Evolutionary conservation across 78 protist genomes (phyloP).

Genomic region (Chrysochromulina parva): DNA sequence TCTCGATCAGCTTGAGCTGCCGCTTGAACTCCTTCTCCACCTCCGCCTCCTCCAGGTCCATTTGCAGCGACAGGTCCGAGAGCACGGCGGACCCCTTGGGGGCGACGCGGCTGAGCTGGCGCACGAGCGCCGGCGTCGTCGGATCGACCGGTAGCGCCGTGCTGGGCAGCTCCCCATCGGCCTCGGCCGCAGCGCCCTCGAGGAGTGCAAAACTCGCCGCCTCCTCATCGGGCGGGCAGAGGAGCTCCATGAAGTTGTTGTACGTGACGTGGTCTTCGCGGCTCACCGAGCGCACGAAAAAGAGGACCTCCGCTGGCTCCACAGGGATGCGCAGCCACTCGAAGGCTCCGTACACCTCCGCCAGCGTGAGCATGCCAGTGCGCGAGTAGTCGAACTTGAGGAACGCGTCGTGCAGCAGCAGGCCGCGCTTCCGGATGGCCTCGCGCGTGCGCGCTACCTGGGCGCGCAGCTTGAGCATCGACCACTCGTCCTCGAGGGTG

Average conservation of each 20-base stretch:
- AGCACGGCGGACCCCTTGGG: neutral
- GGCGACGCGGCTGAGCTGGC: neutral
- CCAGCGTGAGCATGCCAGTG: neutral
- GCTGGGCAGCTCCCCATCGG: neutral
- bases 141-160: neutral
- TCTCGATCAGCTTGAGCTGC: neutral
- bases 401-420: constrained; percentile 42
- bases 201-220: neutral
- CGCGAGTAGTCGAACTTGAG: neutral
- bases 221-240: neutral
- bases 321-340: constrained; percentile 11
- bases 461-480: constrained; percentile 33
- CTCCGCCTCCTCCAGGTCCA: neutral
- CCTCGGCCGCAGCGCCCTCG: neutral
- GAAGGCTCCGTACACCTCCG: constrained; percentile 31
- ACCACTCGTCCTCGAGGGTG: constrained; percentile 29
- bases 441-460: constrained; percentile 30
- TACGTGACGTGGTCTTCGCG: neutral
- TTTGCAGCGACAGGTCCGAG: neutral
- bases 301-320: neutral
- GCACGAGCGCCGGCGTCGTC: neutral
- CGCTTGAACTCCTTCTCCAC: neutral
- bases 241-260: neutral
- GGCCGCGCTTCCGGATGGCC: neutral
- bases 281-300: neutral